Conservation (phyloP, 83 land plant species). For the Diphasiastrum complanatum region DNA sequence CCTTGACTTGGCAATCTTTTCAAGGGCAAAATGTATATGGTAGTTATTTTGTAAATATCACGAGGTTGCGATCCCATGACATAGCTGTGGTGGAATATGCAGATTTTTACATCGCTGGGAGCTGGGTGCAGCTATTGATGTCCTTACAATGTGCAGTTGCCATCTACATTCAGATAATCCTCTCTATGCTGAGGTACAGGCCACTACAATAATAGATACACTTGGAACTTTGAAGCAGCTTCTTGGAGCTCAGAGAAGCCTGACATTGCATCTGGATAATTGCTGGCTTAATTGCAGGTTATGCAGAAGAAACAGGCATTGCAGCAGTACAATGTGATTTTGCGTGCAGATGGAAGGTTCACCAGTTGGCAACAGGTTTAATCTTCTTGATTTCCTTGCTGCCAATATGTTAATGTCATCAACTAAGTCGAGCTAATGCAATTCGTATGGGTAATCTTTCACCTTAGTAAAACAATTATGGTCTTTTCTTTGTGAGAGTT, state of each 20-base stretch:
- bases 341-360: constrained; percentile 56
- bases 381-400: background rate
- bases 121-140: constrained; percentile 86
- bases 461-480: too few species aligned
- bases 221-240: too few species aligned
- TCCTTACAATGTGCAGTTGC: constrained; percentile 96
- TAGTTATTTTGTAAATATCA: too few species aligned
- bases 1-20: too few species aligned
- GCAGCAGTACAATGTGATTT: constrained; percentile 60
- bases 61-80: too few species aligned
- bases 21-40: too few species aligned
- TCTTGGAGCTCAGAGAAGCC: too few species aligned
- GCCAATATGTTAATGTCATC: background rate
- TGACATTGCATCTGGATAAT: too few species aligned
- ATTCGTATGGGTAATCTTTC: background rate
- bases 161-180: constrained; percentile 63
- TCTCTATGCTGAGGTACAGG: constrained; percentile 68
- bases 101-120: constrained; percentile 93
- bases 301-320: constrained; percentile 54
- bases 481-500: background rate
- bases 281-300: constrained; percentile 48
- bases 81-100: constrained; percentile 1
- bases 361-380: constrained; percentile 82
- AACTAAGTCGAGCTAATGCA: background rate
- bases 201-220: too few species aligned